phyloP scores from a whole-genome alignment of 2,329 filamentous ascomycete species.

The Stachybotrys chartarum region DNA sequence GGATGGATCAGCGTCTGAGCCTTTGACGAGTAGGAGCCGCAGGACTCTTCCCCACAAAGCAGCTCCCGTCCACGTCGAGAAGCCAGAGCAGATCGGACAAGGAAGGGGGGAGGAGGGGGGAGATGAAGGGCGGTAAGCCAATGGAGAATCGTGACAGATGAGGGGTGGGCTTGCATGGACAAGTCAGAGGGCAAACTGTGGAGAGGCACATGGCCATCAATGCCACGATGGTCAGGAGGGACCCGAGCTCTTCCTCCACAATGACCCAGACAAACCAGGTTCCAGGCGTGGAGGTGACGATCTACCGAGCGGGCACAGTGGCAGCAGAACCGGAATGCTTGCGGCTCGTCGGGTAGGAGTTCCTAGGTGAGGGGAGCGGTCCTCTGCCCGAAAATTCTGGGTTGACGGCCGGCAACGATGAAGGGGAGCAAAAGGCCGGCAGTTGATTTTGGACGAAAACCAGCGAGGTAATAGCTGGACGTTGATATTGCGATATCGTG shows the following conservation, averaged over 20 bases:
- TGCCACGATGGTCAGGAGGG: background rate
- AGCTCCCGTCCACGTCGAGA: background rate
- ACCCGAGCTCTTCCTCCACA: background rate
- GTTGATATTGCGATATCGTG: background rate
- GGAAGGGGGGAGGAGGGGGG: background rate
- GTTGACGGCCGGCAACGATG: background rate
- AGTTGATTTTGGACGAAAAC: background rate
- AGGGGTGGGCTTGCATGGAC: background rate
- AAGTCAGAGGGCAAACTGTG: background rate
- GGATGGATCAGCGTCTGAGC: background rate
- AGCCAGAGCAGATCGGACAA: background rate
- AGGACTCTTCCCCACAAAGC: background rate
- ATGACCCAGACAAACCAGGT: background rate
- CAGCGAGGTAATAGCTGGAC: background rate
- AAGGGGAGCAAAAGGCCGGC: background rate
- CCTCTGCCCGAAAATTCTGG: too few species aligned
- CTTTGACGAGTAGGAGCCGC: background rate
- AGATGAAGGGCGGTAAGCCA: background rate
- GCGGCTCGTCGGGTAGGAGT: background rate
- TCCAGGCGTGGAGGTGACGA: background rate
- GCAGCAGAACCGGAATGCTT: background rate
- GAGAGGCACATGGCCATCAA: background rate
- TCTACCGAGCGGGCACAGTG: background rate
- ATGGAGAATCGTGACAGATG: background rate
- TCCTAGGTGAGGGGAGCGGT: background rate